Evolutionary conservation across 169 alveolate genomes (phyloP).

Genomic region (Plasmodium fragile): DNA sequence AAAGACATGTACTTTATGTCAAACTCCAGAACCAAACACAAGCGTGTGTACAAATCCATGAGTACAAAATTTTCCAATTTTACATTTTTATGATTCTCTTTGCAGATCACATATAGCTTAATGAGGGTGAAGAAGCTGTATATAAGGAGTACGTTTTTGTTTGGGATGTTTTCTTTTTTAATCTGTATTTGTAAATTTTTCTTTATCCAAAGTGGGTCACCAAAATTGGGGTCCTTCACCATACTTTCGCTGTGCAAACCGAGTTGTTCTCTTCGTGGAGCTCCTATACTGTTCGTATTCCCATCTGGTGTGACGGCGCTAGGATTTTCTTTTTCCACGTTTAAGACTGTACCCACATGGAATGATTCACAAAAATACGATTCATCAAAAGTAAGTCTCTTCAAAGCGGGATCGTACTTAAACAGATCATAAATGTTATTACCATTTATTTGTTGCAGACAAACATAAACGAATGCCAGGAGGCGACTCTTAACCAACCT

Average conservation of each 20-base stretch:
- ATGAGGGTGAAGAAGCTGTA: constrained; percentile 52
- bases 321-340: neutral
- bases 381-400: constrained; percentile 13
- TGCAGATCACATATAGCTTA: constrained; percentile 34
- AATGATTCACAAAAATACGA: neutral
- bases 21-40: constrained; percentile 44
- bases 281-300: neutral
- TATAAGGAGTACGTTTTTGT: constrained; percentile 36
- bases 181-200: constrained; percentile 12
- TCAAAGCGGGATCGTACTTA: neutral
- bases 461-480: constrained; percentile 36
- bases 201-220: constrained; percentile 13
- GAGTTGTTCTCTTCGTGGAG: neutral
- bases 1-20: constrained; percentile 38
- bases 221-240: neutral
- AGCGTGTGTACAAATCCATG: constrained; percentile 39
- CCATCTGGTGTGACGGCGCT: neutral
- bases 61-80: constrained; percentile 48
- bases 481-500: constrained; percentile 59
- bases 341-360: neutral
- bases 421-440: constrained; percentile 42
- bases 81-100: constrained; percentile 52
- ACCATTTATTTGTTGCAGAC: constrained; percentile 17
- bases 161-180: constrained; percentile 37
- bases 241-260: neutral